These are phyloP conservation scores for Penicillium pancosmium DNA, from an alignment of 495 filamentous ascomycete genomes.

Conservation along the genomic window DNA sequence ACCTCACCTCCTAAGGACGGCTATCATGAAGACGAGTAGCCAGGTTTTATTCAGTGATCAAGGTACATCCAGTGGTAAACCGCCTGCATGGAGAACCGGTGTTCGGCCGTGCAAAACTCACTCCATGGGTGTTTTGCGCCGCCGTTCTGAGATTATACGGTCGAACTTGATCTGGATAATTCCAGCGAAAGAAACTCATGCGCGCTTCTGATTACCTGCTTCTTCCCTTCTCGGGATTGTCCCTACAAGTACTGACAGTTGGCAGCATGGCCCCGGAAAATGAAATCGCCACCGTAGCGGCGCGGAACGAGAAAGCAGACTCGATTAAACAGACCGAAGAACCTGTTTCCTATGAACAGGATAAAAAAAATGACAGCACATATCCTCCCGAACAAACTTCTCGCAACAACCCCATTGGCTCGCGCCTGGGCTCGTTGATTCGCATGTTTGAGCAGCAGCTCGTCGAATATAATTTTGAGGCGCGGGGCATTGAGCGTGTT, in stretches of 20 bases:
- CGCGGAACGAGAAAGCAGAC: slow-evolving; percentile 27
- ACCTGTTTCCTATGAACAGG: slow-evolving; percentile 8
- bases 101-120: slow-evolving; percentile 35
- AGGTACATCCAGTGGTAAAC: slow-evolving; percentile 47
- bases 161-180: slow-evolving; percentile 66
- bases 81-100: slow-evolving; percentile 53
- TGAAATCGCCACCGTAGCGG: slow-evolving; percentile 36
- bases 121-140: slow-evolving; percentile 6
- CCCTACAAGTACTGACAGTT: slow-evolving; percentile 25
- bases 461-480: slow-evolving; percentile 63
- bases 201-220: slow-evolving; percentile 32
- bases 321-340: slow-evolving; percentile 12
- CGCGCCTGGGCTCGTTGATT: slow-evolving; percentile 37
- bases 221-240: not conserved
- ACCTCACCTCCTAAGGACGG: slow-evolving; percentile 29
- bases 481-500: slow-evolving; percentile 75
- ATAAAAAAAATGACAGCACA: slow-evolving; percentile 24
- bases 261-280: slow-evolving; percentile 42
- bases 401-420: slow-evolving; percentile 25
- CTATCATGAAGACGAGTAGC: slow-evolving; percentile 50
- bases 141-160: slow-evolving; percentile 62
- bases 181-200: slow-evolving; percentile 64
- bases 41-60: slow-evolving; percentile 50
- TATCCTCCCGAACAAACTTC: slow-evolving; percentile 14
- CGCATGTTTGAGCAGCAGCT: slow-evolving; percentile 46